phyloP scores from a whole-genome alignment of 441 rosid species.

The Isatis lusitanica region DNA sequence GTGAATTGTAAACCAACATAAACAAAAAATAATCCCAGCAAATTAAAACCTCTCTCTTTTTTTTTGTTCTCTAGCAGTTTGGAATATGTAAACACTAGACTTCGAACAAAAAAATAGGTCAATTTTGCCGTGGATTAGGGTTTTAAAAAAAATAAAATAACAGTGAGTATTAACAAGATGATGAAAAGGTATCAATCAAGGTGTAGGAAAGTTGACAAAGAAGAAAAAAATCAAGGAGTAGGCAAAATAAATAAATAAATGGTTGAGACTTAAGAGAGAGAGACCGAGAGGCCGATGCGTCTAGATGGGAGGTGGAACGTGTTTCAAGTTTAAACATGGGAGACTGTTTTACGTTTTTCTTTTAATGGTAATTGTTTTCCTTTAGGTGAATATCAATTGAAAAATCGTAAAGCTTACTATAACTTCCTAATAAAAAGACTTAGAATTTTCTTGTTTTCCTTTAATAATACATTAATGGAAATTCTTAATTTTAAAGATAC shows the following conservation, averaged over 20 bases:
- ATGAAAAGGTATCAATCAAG: conserved; percentile 1
- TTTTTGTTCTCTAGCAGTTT: neutral
- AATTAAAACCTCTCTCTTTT: neutral
- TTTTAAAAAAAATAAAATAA: neutral
- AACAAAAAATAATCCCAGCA: neutral
- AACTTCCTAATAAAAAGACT: neutral
- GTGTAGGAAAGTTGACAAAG: neutral
- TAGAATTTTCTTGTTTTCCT: too few relatives aligned
- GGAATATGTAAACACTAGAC: neutral
- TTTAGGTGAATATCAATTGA: neutral
- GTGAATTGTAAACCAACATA: neutral
- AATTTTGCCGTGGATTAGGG: neutral
- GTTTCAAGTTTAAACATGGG: conserved; percentile 17
- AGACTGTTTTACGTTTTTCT: neutral
- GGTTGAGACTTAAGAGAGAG: neutral
- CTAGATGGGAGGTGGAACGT: conserved; percentile 26
- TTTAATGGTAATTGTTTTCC: neutral
- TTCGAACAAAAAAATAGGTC: neutral
- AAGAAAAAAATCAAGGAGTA: neutral
- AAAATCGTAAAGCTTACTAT: neutral
- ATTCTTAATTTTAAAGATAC: too few relatives aligned
- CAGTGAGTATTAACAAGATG: neutral
- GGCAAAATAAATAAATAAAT: neutral
- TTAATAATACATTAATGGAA: too few relatives aligned
- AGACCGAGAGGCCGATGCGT: conserved; percentile 14